Conservation (phyloP, 2,329 filamentous ascomycete genomes). For the Xylariales sp. region DNA sequence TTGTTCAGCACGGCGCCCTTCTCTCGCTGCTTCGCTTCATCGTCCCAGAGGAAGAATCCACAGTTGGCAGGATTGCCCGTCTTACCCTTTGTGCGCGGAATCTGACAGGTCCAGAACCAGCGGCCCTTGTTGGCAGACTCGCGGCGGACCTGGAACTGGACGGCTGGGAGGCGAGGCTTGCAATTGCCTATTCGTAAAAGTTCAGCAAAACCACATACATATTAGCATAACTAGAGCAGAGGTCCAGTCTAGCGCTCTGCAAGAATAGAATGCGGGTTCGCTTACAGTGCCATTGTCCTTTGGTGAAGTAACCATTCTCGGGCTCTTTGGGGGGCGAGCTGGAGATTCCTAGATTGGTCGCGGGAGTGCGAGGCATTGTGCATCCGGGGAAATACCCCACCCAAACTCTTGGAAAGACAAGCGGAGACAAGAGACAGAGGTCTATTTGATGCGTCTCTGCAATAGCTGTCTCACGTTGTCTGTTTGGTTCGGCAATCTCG, state of each 20-base stretch:
- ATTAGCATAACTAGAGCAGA: no score
- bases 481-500: no score
- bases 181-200: conserved; percentile 39
- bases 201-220: no score
- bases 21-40: conserved; percentile 45
- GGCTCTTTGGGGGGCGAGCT: conserved; percentile 7
- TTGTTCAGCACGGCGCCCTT: conserved; percentile 37
- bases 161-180: conserved; percentile 41
- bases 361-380: not conserved
- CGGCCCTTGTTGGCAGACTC: conserved; percentile 44
- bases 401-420: no score
- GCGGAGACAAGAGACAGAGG: not conserved
- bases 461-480: no score
- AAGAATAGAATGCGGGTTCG: no score
- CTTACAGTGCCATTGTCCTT: conserved; percentile 19
- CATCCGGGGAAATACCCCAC: no score
- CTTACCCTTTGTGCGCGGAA: conserved; percentile 29
- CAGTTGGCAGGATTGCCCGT: conserved; percentile 29
- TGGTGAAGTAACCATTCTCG: conserved; percentile 6
- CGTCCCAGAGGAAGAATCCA: conserved; percentile 54
- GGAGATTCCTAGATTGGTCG: conserved; percentile 7
- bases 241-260: no score
- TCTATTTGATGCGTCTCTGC: not conserved
- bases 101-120: conserved; percentile 51
- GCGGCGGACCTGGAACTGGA: conserved; percentile 45